A percentile compares a stretch with the other conserved stretches of the same genome.
Conservation (phyloP, 2,329 filamentous ascomycete genomes). For the Leptographium procerum region DNA sequence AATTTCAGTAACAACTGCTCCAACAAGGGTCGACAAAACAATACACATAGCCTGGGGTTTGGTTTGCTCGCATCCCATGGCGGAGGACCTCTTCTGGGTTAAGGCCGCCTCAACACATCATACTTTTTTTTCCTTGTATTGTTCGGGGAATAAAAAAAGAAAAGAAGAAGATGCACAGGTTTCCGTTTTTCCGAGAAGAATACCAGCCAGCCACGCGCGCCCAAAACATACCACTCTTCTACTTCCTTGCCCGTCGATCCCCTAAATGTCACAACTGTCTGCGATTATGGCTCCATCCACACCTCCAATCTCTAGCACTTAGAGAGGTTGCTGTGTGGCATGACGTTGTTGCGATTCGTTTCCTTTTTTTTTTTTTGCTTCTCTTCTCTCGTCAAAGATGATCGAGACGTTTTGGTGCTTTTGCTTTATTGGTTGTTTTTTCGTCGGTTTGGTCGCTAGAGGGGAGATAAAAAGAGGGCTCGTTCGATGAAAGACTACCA, state of each 20-base stretch:
- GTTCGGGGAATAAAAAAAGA: slow-evolving; percentile 3
- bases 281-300: neutral
- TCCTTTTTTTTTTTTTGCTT: neutral
- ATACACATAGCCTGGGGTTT: neutral
- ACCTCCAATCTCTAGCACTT: neutral
- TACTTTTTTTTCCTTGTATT: slow-evolving; percentile 6
- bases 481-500: neutral
- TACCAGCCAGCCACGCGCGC: slow-evolving; percentile 13
- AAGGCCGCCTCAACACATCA: neutral
- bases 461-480: neutral
- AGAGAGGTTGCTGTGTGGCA: neutral
- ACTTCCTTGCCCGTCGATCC: neutral
- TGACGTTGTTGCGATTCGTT: neutral
- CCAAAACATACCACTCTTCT: slow-evolving; percentile 1
- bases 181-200: slow-evolving; percentile 12
- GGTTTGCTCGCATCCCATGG: neutral
- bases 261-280: neutral
- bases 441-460: neutral
- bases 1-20: neutral
- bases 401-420: neutral
- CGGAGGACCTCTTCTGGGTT: neutral
- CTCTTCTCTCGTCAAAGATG: neutral
- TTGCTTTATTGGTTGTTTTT: neutral
- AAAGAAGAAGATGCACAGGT: slow-evolving; percentile 10
- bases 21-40: neutral